phyloP scores from a whole-genome alignment of 2,329 filamentous ascomycete species.

The Pestalotiopsis sp. region DNA sequence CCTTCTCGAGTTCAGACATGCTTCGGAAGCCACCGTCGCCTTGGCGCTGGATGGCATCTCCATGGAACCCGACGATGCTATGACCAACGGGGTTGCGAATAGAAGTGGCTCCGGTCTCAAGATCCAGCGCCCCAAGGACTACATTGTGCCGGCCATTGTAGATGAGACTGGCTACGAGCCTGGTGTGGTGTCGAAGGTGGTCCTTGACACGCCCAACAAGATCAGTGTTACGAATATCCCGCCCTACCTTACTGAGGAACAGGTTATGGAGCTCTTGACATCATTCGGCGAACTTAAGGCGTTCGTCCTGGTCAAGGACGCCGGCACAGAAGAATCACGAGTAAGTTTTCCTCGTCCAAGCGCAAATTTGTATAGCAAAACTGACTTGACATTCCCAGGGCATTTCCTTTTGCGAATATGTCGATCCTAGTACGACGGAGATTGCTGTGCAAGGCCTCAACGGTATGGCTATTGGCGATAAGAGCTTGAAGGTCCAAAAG shows the following conservation, averaged over 20 bases:
- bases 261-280: slow-evolving; percentile 86
- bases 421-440: slow-evolving; percentile 74
- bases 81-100: slow-evolving; percentile 53
- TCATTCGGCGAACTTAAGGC: slow-evolving; percentile 93
- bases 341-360: slow-evolving; percentile 52
- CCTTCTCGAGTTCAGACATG: slow-evolving; percentile 85
- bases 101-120: slow-evolving; percentile 61
- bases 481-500: slow-evolving; percentile 80
- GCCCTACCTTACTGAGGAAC: slow-evolving; percentile 83
- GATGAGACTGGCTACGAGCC: slow-evolving; percentile 76
- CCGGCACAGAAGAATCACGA: slow-evolving; percentile 80
- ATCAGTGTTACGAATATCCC: slow-evolving; percentile 92
- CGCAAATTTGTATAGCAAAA: neutral
- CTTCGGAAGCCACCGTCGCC: slow-evolving; percentile 87
- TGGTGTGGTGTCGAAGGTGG: slow-evolving; percentile 76
- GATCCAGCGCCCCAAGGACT: slow-evolving; percentile 91
- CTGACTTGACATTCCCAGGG: slow-evolving; percentile 58
- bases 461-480: slow-evolving; percentile 89
- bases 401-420: slow-evolving; percentile 95
- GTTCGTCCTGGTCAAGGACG: slow-evolving; percentile 88
- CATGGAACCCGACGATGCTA: slow-evolving; percentile 74
- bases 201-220: slow-evolving; percentile 93
- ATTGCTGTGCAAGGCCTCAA: slow-evolving; percentile 90
- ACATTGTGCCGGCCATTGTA: slow-evolving; percentile 83
- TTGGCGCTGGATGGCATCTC: slow-evolving; percentile 86